Percentiles rank a stretch among this genome's conserved stretches.
These are phyloP conservation scores for Lactarius quietus DNA, from an alignment of 768 basidiomycete genomes.

Conservation along the genomic window DNA sequence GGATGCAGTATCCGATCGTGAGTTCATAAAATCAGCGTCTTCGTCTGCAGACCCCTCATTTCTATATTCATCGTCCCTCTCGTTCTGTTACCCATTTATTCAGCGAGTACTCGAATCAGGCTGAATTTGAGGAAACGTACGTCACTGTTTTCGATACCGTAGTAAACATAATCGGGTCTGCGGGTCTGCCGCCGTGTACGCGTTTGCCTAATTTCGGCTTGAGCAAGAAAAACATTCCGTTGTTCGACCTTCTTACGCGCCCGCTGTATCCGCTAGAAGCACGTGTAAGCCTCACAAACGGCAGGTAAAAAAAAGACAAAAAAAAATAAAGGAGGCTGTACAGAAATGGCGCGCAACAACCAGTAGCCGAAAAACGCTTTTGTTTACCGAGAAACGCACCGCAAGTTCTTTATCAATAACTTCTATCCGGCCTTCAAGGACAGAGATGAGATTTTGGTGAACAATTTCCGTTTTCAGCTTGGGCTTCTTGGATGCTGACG, in stretches of 20 bases:
- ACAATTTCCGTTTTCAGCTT: constrained; percentile 53
- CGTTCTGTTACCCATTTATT: constrained; percentile 43
- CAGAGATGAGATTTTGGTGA: constrained; percentile 58
- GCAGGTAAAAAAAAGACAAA: constrained; percentile 15
- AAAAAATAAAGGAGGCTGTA: constrained; percentile 9
- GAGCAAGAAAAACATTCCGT: constrained; percentile 57
- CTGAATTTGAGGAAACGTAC: constrained; percentile 39
- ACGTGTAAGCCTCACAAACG: constrained; percentile 22
- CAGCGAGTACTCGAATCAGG: constrained; percentile 29
- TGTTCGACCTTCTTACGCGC: constrained; percentile 69
- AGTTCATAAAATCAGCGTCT: constrained; percentile 36
- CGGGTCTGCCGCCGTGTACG: constrained; percentile 70
- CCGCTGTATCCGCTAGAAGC: constrained; percentile 62
- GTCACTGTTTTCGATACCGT: constrained; percentile 61
- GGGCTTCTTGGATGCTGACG: constrained; percentile 42
- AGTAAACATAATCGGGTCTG: constrained; percentile 80
- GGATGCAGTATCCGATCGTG: constrained; percentile 26
- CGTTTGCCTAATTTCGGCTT: constrained; percentile 75
- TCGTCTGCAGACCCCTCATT: constrained; percentile 33
- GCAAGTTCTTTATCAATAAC: constrained; percentile 63
- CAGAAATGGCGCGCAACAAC: not conserved
- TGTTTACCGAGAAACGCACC: constrained; percentile 47
- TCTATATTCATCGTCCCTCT: constrained; percentile 56
- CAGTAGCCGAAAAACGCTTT: not conserved
- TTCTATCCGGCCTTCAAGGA: constrained; percentile 61